phyloP scores from a whole-genome alignment of 805 yeast species.

The Tetrapisispora pingtungensis region DNA sequence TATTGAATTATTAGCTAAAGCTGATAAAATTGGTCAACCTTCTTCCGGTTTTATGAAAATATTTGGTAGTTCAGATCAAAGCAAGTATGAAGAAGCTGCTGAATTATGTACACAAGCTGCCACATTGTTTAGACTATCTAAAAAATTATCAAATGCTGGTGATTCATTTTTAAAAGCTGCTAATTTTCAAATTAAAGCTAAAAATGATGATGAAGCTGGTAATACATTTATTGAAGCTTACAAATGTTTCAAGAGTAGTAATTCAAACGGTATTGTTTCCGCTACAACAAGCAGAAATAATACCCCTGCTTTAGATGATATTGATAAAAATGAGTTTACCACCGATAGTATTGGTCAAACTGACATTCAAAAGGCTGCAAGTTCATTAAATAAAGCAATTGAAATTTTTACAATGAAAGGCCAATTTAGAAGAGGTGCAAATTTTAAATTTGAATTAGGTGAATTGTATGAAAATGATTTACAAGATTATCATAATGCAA shows the following conservation, averaged over 20 bases:
- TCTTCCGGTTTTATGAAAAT: constrained; percentile 62
- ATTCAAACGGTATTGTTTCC: constrained; percentile 38
- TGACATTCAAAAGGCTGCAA: constrained; percentile 32
- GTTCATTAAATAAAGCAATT: constrained; percentile 66
- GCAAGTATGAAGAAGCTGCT: constrained; percentile 81
- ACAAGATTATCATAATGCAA: constrained; percentile 58
- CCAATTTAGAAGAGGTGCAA: constrained; percentile 93
- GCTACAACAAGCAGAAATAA: not conserved
- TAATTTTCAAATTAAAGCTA: constrained; percentile 60
- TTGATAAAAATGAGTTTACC: constrained; percentile 33
- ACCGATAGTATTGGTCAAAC: not conserved
- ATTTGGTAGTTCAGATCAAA: constrained; percentile 52
- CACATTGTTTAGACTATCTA: constrained; percentile 70
- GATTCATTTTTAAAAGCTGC: constrained; percentile 80
- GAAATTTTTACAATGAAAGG: constrained; percentile 81
- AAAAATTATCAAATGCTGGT: constrained; percentile 70
- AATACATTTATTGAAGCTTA: constrained; percentile 83
- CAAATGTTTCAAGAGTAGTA: constrained; percentile 65
- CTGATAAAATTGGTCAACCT: constrained; percentile 60
- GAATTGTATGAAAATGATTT: constrained; percentile 72
- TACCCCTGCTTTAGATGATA: constrained; percentile 16
- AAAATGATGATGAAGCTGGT: constrained; percentile 82
- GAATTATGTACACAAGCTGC: constrained; percentile 90
- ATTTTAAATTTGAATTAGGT: constrained; percentile 84
- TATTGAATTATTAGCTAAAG: constrained; percentile 34